Base-by-base conservation (phyloP, 108 stramenopile genomes). In the Discostella pseudostelligera region DNA sequence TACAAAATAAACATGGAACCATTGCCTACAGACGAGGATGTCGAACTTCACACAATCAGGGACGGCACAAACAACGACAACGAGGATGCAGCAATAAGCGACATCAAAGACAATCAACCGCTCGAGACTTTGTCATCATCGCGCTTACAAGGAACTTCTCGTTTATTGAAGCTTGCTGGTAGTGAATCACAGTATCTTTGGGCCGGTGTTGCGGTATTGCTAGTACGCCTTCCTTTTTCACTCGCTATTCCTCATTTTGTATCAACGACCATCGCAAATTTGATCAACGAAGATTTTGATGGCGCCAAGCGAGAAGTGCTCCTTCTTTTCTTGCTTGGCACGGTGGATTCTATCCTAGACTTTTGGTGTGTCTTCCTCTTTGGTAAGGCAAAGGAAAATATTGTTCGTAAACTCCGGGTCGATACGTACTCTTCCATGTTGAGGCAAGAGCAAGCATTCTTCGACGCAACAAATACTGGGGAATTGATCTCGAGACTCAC, bases 331-430 rank as follows among this genome's bases (percentile, higher is more conserved):
- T 50, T 90, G n/a, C 56, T 84, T 25, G 95, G 95, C 5, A 84
- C 86, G 0, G 76, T 90, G 24, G 89, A 90, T 79, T 72, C 84
- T 26, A 63, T 72, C 3, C 76, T 96, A 9, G 95, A 96, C 67
- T 96, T 93, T 72, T 96, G 95, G 95, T 89, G 88, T 32, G 69
- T 93, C 9, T 96, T 90, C 55, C 75, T 93, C 62, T 96, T 96
- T 73, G 92, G 90, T 26, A 83, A 90, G 48, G 87, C 89, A 55
- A 91, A 93, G 60, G 82, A 89, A 55, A 80, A 87, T 14, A 90
- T 96, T 59, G 88, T 93, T 6, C 76, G 83, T 48, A 83, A 79
- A 13, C 81, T 96, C 0, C 74, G 95, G 50, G 58, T 88, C 28
- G 85, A 91, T 54, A 83, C 87, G 3, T 90, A 93, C 65, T 50